Percentiles rank a stretch among this genome's conserved stretches.
These are phyloP conservation scores for Epichloe baconii DNA, from an alignment of 2,329 filamentous ascomycete species.

Conservation along the genomic window DNA sequence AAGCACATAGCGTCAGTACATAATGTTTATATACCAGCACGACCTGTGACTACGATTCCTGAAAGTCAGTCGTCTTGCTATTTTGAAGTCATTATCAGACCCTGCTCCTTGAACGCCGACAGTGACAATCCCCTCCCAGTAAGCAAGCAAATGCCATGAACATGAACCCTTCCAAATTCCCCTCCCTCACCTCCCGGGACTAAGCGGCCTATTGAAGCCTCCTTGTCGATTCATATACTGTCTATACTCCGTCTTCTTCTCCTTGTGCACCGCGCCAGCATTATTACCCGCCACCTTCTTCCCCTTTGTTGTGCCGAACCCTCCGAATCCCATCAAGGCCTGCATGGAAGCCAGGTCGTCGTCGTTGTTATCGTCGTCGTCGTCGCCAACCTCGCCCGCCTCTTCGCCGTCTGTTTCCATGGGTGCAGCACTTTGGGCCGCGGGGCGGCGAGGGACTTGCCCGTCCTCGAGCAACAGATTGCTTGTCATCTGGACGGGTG, in stretches of 20 bases:
- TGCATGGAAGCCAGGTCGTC: slow-evolving; percentile 62
- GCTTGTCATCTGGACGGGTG: slow-evolving; percentile 13
- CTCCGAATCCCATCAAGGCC: slow-evolving; percentile 79
- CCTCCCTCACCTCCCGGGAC: slow-evolving; percentile 32
- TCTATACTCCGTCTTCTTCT: slow-evolving; percentile 87
- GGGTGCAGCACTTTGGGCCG: slow-evolving; percentile 7
- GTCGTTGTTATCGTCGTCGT: slow-evolving; percentile 41
- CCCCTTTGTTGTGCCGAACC: slow-evolving; percentile 76
- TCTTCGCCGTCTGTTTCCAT: slow-evolving; percentile 18
- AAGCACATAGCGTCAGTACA: slow-evolving; percentile 17
- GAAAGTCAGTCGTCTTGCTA: no score
- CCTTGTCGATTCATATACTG: slow-evolving; percentile 91
- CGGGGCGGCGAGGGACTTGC: slow-evolving; percentile 9
- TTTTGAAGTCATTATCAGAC: no score
- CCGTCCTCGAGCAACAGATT: slow-evolving; percentile 9
- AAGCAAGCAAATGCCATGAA: no score
- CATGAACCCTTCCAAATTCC: no score
- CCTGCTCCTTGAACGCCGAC: no score
- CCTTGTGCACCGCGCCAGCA: slow-evolving; percentile 69
- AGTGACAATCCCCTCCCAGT: no score
- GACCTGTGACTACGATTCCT: not conserved
- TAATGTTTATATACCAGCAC: slow-evolving; percentile 25
- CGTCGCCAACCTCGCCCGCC: slow-evolving; percentile 14
- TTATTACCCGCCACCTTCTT: slow-evolving; percentile 83
- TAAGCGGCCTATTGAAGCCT: slow-evolving; percentile 69